These are phyloP conservation scores for Hemileccinum impolitum DNA, from an alignment of 768 basidiomycete species.

Conservation along the genomic window DNA sequence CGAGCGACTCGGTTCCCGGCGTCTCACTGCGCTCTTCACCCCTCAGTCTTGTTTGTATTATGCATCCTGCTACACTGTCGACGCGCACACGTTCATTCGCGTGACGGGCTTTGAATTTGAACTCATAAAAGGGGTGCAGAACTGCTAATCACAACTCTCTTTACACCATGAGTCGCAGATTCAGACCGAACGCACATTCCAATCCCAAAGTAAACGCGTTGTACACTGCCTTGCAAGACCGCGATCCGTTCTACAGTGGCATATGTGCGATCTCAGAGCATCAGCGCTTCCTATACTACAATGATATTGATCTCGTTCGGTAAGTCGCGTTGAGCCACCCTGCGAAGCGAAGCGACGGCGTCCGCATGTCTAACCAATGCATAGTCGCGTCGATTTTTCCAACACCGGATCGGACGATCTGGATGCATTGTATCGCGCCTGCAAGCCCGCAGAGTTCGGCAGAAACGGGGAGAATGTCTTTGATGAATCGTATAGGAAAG, in stretches of 20 bases:
- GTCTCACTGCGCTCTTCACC: too few species aligned
- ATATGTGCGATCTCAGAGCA: neutral
- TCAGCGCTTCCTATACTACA: neutral
- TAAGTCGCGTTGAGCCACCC: neutral
- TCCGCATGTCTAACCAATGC: neutral
- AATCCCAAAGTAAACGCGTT: conserved; percentile 1
- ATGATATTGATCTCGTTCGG: neutral
- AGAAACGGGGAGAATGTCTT: conserved; percentile 33
- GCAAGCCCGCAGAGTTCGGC: conserved; percentile 43
- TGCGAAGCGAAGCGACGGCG: too few species aligned
- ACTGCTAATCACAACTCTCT: too few species aligned
- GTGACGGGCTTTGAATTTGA: too few species aligned
- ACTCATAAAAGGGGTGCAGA: too few species aligned
- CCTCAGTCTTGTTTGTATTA: too few species aligned
- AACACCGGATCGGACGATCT: neutral
- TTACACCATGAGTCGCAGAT: too few species aligned
- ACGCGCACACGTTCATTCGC: too few species aligned
- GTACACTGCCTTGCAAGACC: neutral
- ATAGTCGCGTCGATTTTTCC: neutral
- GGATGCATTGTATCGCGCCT: conserved; percentile 29
- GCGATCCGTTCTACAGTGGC: neutral
- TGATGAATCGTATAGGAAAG: conserved; percentile 46
- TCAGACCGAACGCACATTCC: neutral
- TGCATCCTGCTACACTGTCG: too few species aligned
- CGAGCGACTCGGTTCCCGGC: too few species aligned